These are phyloP conservation scores for Henningerozyma blattae DNA, from an alignment of 805 yeast genomes.

Conservation along the genomic window DNA sequence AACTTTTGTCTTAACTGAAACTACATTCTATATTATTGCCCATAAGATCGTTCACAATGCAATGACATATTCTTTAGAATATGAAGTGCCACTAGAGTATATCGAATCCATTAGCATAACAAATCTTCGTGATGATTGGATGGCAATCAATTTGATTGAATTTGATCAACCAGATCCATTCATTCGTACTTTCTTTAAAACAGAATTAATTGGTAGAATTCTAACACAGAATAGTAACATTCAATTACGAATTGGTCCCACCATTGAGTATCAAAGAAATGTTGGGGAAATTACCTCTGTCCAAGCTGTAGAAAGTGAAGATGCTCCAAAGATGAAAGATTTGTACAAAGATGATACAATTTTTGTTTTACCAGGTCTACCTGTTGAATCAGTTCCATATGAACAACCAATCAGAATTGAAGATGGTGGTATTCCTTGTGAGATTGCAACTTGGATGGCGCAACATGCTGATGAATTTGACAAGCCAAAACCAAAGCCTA, in stretches of 20 bases:
- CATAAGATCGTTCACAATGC: slow-evolving; percentile 59
- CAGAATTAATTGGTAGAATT: slow-evolving; percentile 71
- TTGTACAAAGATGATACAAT: slow-evolving; percentile 80
- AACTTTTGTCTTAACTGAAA: slow-evolving; percentile 54
- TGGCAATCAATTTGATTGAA: slow-evolving; percentile 37
- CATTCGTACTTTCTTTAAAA: slow-evolving; percentile 72
- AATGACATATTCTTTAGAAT: slow-evolving; percentile 48
- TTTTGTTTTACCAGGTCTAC: slow-evolving; percentile 66
- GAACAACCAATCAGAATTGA: slow-evolving; percentile 55
- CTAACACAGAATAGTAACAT: slow-evolving; percentile 49
- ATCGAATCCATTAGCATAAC: slow-evolving; percentile 63
- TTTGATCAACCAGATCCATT: slow-evolving; percentile 60
- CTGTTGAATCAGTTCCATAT: slow-evolving; percentile 55
- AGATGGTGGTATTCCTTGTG: neutral
- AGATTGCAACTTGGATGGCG: neutral
- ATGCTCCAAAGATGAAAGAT: slow-evolving; percentile 58
- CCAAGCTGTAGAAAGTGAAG: slow-evolving; percentile 48
- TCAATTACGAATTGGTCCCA: slow-evolving; percentile 52
- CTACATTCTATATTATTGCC: slow-evolving; percentile 54
- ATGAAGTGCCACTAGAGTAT: slow-evolving; percentile 42
- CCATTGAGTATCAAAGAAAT: slow-evolving; percentile 78
- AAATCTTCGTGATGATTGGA: slow-evolving; percentile 81
- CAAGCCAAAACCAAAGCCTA: slow-evolving; percentile 3
- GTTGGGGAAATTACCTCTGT: slow-evolving; percentile 70
- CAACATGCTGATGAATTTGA: neutral